Evolutionary conservation across 2,329 filamentous ascomycete genomes (phyloP).

Genomic region (Didymellaceae sp.): DNA sequence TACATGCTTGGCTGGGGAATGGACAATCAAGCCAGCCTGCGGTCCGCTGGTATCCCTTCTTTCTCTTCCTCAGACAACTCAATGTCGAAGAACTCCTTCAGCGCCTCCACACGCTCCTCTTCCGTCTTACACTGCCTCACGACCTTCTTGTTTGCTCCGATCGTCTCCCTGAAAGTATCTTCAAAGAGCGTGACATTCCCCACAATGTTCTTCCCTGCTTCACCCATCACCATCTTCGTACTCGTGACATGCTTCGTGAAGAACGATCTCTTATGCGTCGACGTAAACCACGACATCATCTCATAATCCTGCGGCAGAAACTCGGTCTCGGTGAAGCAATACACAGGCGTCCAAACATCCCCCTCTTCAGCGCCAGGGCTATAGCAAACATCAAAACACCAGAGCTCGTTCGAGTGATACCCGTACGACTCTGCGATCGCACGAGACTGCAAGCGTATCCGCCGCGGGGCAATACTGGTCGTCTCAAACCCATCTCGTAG

Average conservation of each 20-base stretch:
- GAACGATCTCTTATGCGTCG: conserved; percentile 22
- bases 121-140: conserved; percentile 13
- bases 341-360: conserved; percentile 14
- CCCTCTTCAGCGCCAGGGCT: background rate
- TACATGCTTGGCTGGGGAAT: too few species aligned
- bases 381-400: conserved; percentile 23
- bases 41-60: background rate
- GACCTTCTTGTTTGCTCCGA: background rate
- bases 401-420: conserved; percentile 10
- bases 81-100: conserved; percentile 11
- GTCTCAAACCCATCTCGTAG: conserved; percentile 18
- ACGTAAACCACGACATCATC: conserved; percentile 34
- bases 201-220: conserved; percentile 10
- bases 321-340: conserved; percentile 29
- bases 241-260: conserved; percentile 26
- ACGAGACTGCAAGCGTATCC: conserved; percentile 15
- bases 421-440: conserved; percentile 22
- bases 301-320: conserved; percentile 32
- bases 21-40: too few species aligned
- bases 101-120: conserved; percentile 9
- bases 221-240: conserved; percentile 21
- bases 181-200: conserved; percentile 17
- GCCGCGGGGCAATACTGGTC: conserved; percentile 18
- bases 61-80: conserved; percentile 11
- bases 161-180: background rate